Evolutionary conservation across 257 asterid genomes (phyloP), one percentile per base, ranked within the genome.

Genomic region (Rehmannia glutinosa): DNA sequence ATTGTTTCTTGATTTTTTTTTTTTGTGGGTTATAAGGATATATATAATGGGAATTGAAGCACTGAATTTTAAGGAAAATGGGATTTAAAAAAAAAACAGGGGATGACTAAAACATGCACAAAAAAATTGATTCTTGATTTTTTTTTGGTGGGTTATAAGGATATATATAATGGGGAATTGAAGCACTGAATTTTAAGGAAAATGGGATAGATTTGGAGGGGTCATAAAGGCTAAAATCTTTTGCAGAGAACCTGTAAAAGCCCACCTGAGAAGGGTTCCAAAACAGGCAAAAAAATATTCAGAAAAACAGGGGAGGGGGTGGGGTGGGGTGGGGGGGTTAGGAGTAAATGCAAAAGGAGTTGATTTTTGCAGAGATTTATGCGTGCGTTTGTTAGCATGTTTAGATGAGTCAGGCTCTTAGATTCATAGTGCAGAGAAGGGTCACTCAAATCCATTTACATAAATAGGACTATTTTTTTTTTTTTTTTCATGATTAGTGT

Each of bases 311-410:
- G 28, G 55, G 27, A 32, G 55, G 15, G 57, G 38, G 21, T 10
- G 58, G 46, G 36, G 36, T 46, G 51, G 47, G 47, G 55, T 24
- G 35, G 32, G 23, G 60, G 69, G 3, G 47, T 46, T 42, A 8
- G 72, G 16, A 84, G 73, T 86, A 81, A 86, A 84, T 84, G 94
- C 82, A 27, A 74, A 21, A 52, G 68, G 77, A 74, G 79, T 70
- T 75, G 82, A 82, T 69, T 66, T n/a, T 28, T 28, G 88, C 81
- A 62, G 75, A 75, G 84, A 76, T 76, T 84, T 79, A 84, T 86
- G 96, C 96, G 93, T 88, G 96, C 90, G 77, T 60, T 71, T 80
- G 79, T 87, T 81, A 68, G 76, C 82, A 79, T 80, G 67, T 65
- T 69, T 35, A 50, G 36, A 45, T 27, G 64, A 63, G 70, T 59